Evolutionary conservation across 129 eudicot genomes (phyloP), one percentile per base, ranked within the genome.

Genomic region (Flaveria robusta): DNA sequence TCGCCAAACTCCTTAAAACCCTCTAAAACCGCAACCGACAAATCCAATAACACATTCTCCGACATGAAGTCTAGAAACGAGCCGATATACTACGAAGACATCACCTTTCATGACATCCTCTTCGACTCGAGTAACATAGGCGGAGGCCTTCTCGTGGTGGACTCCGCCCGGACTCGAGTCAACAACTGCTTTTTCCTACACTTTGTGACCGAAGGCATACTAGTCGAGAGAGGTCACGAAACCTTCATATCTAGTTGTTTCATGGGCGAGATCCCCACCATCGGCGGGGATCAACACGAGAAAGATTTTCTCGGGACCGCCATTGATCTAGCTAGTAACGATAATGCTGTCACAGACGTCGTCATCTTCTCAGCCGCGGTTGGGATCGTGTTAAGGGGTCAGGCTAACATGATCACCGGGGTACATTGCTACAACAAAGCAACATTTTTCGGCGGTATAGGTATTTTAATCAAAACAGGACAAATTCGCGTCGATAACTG

Each of bases 401-500:
- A 82, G 13, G 97, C 97, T 15, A 91, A 89, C 59, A 86, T 91
- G 31, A 23, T 91, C 66, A 86, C 89, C 11, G 92, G 92, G 49
- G 97, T 87, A 4, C 97, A 91, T 74, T 91, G 96, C 55, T 88
- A 91, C 55, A 89, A 89, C 71, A 91, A 91, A 69, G 97, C 97
- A 1, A 80, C 92, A 5, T 81, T 24, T 59, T 91, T 89, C 37
- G 96, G 97, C 0, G 97, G 97, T 3, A 73, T 86, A 1, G 96
- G 97, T 3, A 89, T 91, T 34, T 66, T 83, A 27, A 69, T 91
- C 16, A 82, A 87, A 85, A 70, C 91, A 0, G 92, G 85, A 2
- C 89, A 87, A 39, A 85, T 78, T 13, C 68, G 97, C 42, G 77
- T 89, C 0, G 86, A 78, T 23, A 79, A 81, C 70, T 83, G 82